A percentile compares a stretch with the other conserved stretches of the same genome.
Evolutionary conservation across 2,329 filamentous ascomycete species (phyloP).

Genomic region (Trichoderma sp.): DNA sequence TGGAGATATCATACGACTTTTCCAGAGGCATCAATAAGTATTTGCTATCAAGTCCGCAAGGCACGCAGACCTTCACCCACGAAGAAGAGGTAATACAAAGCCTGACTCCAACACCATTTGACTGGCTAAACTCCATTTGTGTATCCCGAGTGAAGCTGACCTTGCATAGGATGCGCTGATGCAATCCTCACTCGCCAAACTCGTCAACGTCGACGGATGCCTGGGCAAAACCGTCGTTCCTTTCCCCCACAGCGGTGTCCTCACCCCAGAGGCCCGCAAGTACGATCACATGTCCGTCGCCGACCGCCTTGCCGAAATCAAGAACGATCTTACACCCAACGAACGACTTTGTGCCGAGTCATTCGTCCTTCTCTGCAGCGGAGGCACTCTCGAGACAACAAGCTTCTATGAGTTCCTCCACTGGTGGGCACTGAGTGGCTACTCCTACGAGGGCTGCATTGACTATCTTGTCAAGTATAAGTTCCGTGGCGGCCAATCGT

Average conservation of each 20-base stretch:
- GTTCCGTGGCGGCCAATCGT: slow-evolving; percentile 6
- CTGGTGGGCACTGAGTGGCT: slow-evolving; percentile 16
- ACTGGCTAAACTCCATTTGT: not conserved
- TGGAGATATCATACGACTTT: slow-evolving; percentile 14
- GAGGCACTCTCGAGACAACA: slow-evolving; percentile 9
- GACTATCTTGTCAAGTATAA: slow-evolving; percentile 14
- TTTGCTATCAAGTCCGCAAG: slow-evolving; percentile 3
- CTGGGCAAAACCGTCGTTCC: slow-evolving; percentile 2
- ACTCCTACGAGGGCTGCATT: slow-evolving; percentile 13
- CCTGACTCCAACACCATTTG: not conserved
- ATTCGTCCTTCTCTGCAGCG: slow-evolving; percentile 8
- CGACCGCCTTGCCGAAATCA: slow-evolving; percentile 5
- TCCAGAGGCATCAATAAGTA: slow-evolving; percentile 11
- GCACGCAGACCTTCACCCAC: not conserved
- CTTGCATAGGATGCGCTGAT: not conserved
- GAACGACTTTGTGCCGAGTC: slow-evolving; percentile 9
- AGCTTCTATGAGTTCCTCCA: slow-evolving; percentile 17
- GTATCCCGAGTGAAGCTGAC: not conserved
- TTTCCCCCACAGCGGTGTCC: slow-evolving; percentile 5
- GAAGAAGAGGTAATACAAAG: slow-evolving; percentile 12
- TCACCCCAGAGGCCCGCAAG: slow-evolving; percentile 5
- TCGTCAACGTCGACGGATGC: slow-evolving; percentile 15
- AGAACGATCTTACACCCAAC: slow-evolving; percentile 7
- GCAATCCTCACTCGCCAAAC: slow-evolving; percentile 12
- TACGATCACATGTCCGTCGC: slow-evolving; percentile 17